phyloP scores from a whole-genome alignment of 1,139 yeast genomes.

The Blastobotrys indianensis region DNA sequence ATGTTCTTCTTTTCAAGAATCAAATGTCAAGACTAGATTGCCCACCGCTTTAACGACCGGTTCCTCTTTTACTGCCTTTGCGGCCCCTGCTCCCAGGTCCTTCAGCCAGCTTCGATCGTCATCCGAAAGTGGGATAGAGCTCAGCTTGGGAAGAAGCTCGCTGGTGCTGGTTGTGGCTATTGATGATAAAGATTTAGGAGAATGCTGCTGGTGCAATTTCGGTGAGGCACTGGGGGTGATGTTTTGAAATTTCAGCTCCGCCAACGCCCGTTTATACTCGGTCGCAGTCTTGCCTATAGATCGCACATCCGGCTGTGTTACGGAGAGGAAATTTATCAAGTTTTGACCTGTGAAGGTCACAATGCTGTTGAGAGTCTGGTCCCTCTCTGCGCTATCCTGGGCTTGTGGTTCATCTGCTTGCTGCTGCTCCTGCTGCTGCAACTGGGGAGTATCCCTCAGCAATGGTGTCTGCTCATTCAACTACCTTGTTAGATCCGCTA shows the following conservation, averaged over 20 bases:
- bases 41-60: constrained; percentile 21
- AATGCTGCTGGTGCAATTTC: background rate
- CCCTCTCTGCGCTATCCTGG: constrained; percentile 19
- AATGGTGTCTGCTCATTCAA: constrained; percentile 13
- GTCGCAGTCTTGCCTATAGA: constrained; percentile 19
- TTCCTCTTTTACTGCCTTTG: constrained; percentile 20
- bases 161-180: constrained; percentile 1
- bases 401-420: constrained; percentile 8
- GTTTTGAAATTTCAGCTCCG: constrained; percentile 12
- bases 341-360: constrained; percentile 24
- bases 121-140: constrained; percentile 13
- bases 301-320: constrained; percentile 21
- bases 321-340: constrained; percentile 24
- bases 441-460: constrained; percentile 1
- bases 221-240: constrained; percentile 3
- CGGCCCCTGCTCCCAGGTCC: constrained; percentile 18
- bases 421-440: constrained; percentile 4
- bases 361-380: constrained; percentile 20
- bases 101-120: constrained; percentile 21
- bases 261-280: constrained; percentile 18
- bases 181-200: constrained; percentile 1
- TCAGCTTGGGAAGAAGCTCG: constrained; percentile 10
- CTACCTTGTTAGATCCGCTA: background rate
- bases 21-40: constrained; percentile 18
- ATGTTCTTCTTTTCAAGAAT: constrained; percentile 4